phyloP scores from a whole-genome alignment of 1,284 basidiomycete species.

The Pascua guehoae region DNA sequence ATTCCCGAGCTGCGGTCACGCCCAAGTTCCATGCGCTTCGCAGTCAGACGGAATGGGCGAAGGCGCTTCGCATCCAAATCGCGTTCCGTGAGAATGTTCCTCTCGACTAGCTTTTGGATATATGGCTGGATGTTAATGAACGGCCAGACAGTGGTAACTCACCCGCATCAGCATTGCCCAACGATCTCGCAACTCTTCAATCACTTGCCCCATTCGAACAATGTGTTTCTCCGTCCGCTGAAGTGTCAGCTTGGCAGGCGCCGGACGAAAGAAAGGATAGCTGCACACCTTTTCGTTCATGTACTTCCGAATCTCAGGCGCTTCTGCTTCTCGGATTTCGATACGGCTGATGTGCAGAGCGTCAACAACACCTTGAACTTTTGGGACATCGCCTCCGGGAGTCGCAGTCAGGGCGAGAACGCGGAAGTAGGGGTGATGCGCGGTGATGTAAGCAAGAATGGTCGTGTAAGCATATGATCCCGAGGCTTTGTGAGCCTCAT shows the following conservation, averaged over 20 bases:
- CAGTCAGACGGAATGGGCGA: constrained; percentile 38
- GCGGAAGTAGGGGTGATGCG: constrained; percentile 88
- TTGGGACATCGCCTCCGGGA: constrained; percentile 79
- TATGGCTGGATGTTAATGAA: constrained; percentile 27
- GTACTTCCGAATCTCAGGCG: constrained; percentile 81
- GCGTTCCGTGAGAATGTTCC: constrained; percentile 36
- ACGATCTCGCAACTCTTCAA: constrained; percentile 40
- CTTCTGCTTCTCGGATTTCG: constrained; percentile 89
- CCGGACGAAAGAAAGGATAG: not conserved
- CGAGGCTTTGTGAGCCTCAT: constrained; percentile 93
- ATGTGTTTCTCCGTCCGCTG: constrained; percentile 57
- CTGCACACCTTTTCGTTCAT: constrained; percentile 74
- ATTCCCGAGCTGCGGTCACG: constrained; percentile 21
- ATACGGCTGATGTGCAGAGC: constrained; percentile 94
- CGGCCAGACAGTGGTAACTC: constrained; percentile 19
- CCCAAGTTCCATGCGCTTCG: constrained; percentile 36
- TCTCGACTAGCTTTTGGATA: constrained; percentile 39
- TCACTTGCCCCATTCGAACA: constrained; percentile 59
- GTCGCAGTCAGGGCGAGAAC: constrained; percentile 93
- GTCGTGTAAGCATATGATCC: constrained; percentile 92
- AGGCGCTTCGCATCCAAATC: constrained; percentile 41
- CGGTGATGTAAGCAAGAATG: constrained; percentile 84
- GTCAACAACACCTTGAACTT: constrained; percentile 88
- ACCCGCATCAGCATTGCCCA: constrained; percentile 71
- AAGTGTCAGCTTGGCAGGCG: not conserved